These are phyloP conservation scores for Dionaea muscipula DNA, from an alignment of 179 eudicot genomes.

Conservation along the genomic window DNA sequence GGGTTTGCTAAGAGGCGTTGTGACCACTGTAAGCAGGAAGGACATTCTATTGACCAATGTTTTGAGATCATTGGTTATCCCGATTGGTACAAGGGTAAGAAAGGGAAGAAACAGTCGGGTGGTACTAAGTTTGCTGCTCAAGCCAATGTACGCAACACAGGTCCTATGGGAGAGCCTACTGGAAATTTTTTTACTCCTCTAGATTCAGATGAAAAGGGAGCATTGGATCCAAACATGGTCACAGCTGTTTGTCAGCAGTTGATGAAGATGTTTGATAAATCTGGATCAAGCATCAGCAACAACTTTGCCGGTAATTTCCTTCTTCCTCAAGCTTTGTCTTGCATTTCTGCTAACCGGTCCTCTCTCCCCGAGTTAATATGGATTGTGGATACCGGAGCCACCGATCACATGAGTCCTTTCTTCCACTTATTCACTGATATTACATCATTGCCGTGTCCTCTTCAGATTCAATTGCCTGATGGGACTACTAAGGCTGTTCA, in stretches of 20 bases:
- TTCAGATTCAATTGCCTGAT: neutral
- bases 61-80: neutral
- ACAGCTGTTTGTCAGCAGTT: too few species aligned
- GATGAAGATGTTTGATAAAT: too few species aligned
- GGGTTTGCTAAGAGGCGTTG: neutral
- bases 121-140: neutral
- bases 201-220: too few species aligned
- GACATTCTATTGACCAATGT: neutral
- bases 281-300: neutral
- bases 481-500: neutral
- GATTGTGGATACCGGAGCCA: conserved; percentile 2
- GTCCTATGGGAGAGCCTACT: neutral
- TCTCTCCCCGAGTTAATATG: too few species aligned
- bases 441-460: neutral
- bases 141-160: too few species aligned
- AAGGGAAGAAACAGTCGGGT: neutral
- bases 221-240: too few species aligned
- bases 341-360: neutral
- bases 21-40: neutral
- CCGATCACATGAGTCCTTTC: neutral
- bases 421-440: neutral
- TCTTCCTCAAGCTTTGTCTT: too few species aligned
- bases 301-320: neutral
- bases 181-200: too few species aligned
- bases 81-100: neutral